Conservation (phyloP, 1,284 basidiomycete genomes). For the Ceratobasidium sp. region DNA sequence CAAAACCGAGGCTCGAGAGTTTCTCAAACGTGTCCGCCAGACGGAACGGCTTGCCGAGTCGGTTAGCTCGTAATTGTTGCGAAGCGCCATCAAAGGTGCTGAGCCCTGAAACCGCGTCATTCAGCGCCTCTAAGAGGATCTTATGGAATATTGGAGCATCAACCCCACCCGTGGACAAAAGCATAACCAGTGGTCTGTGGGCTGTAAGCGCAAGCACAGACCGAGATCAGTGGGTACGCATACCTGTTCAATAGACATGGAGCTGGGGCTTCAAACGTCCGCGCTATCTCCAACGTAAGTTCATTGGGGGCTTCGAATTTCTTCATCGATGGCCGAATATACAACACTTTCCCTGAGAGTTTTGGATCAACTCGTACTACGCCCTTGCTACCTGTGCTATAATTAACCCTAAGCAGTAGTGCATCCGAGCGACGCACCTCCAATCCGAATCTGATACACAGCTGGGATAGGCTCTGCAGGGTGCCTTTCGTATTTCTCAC, state of each 20-base stretch:
- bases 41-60: constrained; percentile 67
- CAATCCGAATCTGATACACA: constrained; percentile 79
- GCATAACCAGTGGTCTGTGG: constrained; percentile 33
- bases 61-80: constrained; percentile 52
- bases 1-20: constrained; percentile 65
- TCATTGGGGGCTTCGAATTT: constrained; percentile 72
- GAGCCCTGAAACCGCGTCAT: constrained; percentile 57
- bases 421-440: constrained; percentile 60
- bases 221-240: background rate
- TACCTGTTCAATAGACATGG: constrained; percentile 75
- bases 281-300: constrained; percentile 75
- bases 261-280: constrained; percentile 69
- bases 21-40: constrained; percentile 66
- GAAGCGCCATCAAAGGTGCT: constrained; percentile 61
- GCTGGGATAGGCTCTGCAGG: constrained; percentile 34
- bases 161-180: constrained; percentile 29
- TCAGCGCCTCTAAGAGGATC: constrained; percentile 63
- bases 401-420: constrained; percentile 2
- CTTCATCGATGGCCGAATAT: constrained; percentile 76
- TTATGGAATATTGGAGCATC: constrained; percentile 22
- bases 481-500: constrained; percentile 1
- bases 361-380: constrained; percentile 74
- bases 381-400: constrained; percentile 64
- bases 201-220: constrained; percentile 61
- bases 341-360: constrained; percentile 67